Conservation (phyloP, 2,329 filamentous ascomycete species). For the Leptographium radiaticola region DNA sequence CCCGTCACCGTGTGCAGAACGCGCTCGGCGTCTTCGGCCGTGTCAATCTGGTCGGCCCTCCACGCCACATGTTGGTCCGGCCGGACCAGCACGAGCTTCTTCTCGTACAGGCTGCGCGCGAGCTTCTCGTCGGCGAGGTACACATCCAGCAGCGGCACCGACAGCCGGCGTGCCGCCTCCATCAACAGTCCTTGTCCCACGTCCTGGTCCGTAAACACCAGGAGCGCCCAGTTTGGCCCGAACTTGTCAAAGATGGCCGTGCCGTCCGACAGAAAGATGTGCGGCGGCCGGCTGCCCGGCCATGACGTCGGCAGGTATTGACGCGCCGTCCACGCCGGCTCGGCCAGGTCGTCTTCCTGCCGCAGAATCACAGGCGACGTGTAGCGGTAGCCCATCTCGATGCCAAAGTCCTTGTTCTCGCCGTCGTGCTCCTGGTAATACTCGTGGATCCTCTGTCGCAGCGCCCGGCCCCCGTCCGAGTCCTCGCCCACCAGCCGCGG, state of each 20-base stretch:
- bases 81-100: conserved; percentile 7
- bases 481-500: neutral
- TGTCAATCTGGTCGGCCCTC: conserved; percentile 3
- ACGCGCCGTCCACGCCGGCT: neutral
- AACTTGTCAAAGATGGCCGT: conserved; percentile 9
- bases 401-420: conserved; percentile 15
- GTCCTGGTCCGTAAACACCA: conserved; percentile 5
- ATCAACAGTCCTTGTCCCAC: neutral
- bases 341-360: neutral
- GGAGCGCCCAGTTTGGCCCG: conserved; percentile 6
- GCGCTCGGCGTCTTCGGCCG: neutral
- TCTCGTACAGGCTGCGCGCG: conserved; percentile 5
- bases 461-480: neutral
- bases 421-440: conserved; percentile 12
- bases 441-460: conserved; percentile 6
- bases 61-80: conserved; percentile 11
- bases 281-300: conserved; percentile 9
- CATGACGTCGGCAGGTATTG: conserved; percentile 7
- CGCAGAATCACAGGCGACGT: conserved; percentile 1
- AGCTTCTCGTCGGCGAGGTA: conserved; percentile 5
- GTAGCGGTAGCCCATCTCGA: conserved; percentile 17
- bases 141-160: conserved; percentile 4
- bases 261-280: conserved; percentile 7
- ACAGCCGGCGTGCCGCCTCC: neutral
- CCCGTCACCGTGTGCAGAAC: neutral